Conservation (phyloP, 345 rosid species). For the Gynandropsis gynandra region DNA sequence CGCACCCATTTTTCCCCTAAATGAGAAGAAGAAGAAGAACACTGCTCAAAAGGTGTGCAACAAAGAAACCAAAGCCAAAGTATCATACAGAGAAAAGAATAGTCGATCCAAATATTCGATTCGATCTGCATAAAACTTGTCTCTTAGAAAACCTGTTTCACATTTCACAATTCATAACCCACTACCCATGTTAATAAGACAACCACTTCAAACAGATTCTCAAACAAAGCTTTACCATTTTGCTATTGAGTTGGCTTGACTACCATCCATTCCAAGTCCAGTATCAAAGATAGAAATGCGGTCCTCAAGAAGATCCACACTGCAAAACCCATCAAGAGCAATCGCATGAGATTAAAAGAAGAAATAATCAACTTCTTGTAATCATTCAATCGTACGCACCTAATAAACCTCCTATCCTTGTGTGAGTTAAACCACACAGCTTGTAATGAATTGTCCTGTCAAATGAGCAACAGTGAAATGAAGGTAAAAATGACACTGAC, state of each 20-base stretch:
- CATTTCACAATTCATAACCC: constrained; percentile 11
- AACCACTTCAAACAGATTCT: constrained; percentile 2
- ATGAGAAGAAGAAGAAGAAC: constrained; percentile 15
- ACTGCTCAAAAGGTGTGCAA: not conserved
- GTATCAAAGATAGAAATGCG: constrained; percentile 58
- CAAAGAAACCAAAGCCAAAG: constrained; percentile 7
- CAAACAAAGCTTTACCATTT: constrained; percentile 45
- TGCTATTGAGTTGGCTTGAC: constrained; percentile 44
- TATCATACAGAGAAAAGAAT: constrained; percentile 12
- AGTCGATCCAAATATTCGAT: not conserved
- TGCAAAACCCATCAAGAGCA: constrained; percentile 29
- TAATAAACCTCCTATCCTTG: constrained; percentile 38
- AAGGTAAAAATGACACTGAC: constrained; percentile 2
- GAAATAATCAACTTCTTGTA: not conserved
- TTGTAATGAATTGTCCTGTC: constrained; percentile 77
- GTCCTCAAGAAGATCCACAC: constrained; percentile 41
- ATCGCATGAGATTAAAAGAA: not conserved
- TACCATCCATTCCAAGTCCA: constrained; percentile 75
- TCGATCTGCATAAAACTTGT: constrained; percentile 1
- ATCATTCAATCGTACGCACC: constrained; percentile 31
- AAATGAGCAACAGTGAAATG: constrained; percentile 12
- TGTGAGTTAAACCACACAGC: constrained; percentile 47
- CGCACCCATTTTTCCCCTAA: constrained; percentile 79
- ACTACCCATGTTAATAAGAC: not conserved
- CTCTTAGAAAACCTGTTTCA: constrained; percentile 3